These are phyloP conservation scores for Fusarium longipes DNA, from an alignment of 2,329 filamentous ascomycete species.

Conservation along the genomic window DNA sequence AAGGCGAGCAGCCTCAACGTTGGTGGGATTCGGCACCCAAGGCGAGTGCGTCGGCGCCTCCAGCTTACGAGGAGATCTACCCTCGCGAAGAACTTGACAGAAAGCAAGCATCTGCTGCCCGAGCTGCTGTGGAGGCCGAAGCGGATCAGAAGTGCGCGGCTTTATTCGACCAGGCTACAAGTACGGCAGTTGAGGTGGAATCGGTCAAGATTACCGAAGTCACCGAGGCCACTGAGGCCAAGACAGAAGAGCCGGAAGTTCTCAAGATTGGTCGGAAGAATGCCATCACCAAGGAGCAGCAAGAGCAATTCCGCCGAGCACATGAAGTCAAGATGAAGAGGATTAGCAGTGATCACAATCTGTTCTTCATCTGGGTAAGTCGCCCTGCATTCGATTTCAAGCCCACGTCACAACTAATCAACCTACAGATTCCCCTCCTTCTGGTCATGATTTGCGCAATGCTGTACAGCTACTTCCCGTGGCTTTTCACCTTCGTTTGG, in stretches of 20 bases:
- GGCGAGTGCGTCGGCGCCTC: conserved; percentile 66
- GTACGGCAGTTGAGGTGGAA: conserved; percentile 48
- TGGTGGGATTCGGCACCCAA: conserved; percentile 75
- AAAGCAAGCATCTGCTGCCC: conserved; percentile 68
- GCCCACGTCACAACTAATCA: conserved; percentile 33
- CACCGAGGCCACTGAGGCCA: conserved; percentile 50
- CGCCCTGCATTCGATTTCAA: neutral
- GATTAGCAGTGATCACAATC: conserved; percentile 71
- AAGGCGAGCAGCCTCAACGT: conserved; percentile 54
- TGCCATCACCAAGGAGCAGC: conserved; percentile 72
- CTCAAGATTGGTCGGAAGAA: conserved; percentile 72
- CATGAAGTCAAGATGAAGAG: conserved; percentile 72
- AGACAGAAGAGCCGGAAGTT: conserved; percentile 56
- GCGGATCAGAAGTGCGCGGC: conserved; percentile 68
- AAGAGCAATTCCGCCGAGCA: conserved; percentile 70
- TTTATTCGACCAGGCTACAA: conserved; percentile 60
- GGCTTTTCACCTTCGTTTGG: conserved; percentile 55
- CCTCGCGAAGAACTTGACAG: conserved; percentile 65
- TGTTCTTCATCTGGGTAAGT: conserved; percentile 76
- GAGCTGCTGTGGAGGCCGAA: conserved; percentile 67
- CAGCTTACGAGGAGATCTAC: conserved; percentile 83
- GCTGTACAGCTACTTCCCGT: conserved; percentile 63
- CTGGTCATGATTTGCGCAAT: conserved; percentile 61
- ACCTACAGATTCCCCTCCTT: conserved; percentile 62
- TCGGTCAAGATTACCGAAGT: conserved; percentile 52